These are phyloP conservation scores for Casuarina glauca DNA, from an alignment of 306 rosid species.

Conservation along the genomic window DNA sequence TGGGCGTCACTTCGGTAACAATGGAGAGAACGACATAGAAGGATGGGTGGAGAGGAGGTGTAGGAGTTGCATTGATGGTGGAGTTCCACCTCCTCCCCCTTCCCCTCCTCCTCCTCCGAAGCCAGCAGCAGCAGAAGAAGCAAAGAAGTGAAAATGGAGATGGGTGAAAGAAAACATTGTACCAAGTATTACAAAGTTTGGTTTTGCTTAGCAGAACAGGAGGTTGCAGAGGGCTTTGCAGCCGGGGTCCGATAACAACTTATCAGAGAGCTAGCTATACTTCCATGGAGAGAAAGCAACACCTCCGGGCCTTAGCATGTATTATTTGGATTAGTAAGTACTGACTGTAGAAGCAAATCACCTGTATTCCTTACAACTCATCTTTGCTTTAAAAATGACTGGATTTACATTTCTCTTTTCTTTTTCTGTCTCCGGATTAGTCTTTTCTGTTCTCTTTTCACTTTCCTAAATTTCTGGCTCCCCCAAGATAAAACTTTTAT, in stretches of 20 bases:
- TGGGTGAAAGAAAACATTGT: neutral
- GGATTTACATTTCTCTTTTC: neutral
- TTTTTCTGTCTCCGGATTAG: too few species aligned
- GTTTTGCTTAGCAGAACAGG: constrained; percentile 4
- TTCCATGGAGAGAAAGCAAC: too few species aligned
- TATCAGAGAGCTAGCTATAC: neutral
- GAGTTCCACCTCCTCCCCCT: constrained; percentile 29
- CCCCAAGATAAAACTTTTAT: neutral
- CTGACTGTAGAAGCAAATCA: neutral
- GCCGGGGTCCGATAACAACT: neutral
- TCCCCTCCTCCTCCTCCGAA: constrained; percentile 3
- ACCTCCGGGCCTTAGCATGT: neutral
- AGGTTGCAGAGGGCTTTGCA: neutral
- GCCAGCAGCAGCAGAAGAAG: constrained; percentile 29
- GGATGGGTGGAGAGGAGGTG: constrained; percentile 86
- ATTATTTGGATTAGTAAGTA: neutral
- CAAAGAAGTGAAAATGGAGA: constrained; percentile 38
- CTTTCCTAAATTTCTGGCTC: neutral
- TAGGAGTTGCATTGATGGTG: constrained; percentile 77
- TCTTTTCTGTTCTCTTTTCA: neutral
- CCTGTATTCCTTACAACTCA: neutral
- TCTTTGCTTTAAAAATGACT: neutral
- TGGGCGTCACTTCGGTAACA: constrained; percentile 68
- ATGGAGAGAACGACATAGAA: constrained; percentile 77
- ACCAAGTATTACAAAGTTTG: neutral